These are phyloP conservation scores for Nitzschia putrida DNA, from an alignment of 108 stramenopile species.

Conservation along the genomic window DNA sequence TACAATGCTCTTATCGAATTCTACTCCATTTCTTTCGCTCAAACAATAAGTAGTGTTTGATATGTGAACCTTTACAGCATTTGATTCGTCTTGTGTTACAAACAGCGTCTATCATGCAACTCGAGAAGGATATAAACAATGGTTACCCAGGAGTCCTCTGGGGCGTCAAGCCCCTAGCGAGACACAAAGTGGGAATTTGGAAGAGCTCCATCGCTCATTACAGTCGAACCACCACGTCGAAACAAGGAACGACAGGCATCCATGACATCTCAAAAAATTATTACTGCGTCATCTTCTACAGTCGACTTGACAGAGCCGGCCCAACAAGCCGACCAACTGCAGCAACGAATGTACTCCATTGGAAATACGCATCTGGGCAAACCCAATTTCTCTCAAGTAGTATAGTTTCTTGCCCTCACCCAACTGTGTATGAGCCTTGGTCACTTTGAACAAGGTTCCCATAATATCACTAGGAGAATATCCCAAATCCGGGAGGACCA, in stretches of 20 bases:
- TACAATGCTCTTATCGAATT: too few relatives aligned
- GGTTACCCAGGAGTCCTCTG: not conserved
- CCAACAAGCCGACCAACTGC: constrained; percentile 87
- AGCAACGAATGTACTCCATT: constrained; percentile 81
- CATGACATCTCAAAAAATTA: too few relatives aligned
- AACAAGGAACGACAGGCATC: not conserved
- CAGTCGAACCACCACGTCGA: not conserved
- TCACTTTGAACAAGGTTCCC: constrained; percentile 94
- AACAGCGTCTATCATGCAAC: too few relatives aligned
- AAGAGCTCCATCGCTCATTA: not conserved
- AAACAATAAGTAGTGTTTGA: too few relatives aligned
- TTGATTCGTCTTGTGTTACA: too few relatives aligned
- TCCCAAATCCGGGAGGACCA: constrained; percentile 90
- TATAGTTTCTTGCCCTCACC: constrained; percentile 86
- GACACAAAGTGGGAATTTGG: constrained; percentile 1
- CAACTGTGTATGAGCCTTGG: constrained; percentile 67
- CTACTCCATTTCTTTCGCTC: too few relatives aligned
- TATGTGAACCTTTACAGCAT: too few relatives aligned
- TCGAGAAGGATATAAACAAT: too few relatives aligned
- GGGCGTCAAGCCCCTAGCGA: not conserved
- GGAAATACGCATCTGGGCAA: constrained; percentile 90
- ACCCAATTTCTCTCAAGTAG: constrained; percentile 91
- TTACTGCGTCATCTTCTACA: too few relatives aligned
- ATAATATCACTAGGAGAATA: constrained; percentile 91
- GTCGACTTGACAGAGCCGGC: constrained; percentile 79